Evolutionary conservation across 352 stramenopile species (phyloP).

Genomic region (Globisporangium spiculum): DNA sequence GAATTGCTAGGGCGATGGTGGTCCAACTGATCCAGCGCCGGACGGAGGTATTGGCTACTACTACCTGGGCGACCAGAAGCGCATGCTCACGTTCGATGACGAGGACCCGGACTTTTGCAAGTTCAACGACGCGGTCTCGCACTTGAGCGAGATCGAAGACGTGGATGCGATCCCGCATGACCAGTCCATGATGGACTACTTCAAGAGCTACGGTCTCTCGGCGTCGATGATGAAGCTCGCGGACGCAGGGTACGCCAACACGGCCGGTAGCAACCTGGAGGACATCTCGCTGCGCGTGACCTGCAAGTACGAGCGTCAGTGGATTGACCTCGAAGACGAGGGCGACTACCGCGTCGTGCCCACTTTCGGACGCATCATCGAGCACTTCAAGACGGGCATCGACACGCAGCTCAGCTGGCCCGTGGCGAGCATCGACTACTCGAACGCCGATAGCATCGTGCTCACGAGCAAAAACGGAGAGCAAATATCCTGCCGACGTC

Average conservation of each 20-base stretch:
- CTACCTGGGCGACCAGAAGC: constrained; percentile 84
- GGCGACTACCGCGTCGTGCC: constrained; percentile 73
- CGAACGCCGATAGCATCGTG: constrained; percentile 37
- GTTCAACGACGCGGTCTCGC: constrained; percentile 63
- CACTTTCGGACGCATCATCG: constrained; percentile 66
- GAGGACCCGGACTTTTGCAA: constrained; percentile 66
- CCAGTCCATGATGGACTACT: constrained; percentile 82
- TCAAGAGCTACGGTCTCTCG: constrained; percentile 50
- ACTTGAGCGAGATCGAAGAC: constrained; percentile 63
- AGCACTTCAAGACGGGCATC: constrained; percentile 53
- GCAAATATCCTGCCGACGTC: constrained; percentile 47
- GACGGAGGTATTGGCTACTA: constrained; percentile 84
- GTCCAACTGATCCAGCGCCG: constrained; percentile 61
- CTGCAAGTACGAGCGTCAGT: constrained; percentile 80
- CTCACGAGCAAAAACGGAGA: constrained; percentile 56
- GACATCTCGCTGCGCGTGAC: constrained; percentile 81
- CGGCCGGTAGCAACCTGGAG: constrained; percentile 54
- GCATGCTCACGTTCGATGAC: constrained; percentile 72
- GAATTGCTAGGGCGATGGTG: constrained; percentile 60
- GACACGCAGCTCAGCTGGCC: constrained; percentile 50
- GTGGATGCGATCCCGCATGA: constrained; percentile 54
- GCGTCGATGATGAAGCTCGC: constrained; percentile 82
- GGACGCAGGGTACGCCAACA: constrained; percentile 79
- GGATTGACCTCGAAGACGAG: constrained; percentile 79
- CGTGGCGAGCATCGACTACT: constrained; percentile 62